Evolutionary conservation across 768 basidiomycete species (phyloP), one percentile per base, ranked within the genome.

Genomic region (Suillus sp.): DNA sequence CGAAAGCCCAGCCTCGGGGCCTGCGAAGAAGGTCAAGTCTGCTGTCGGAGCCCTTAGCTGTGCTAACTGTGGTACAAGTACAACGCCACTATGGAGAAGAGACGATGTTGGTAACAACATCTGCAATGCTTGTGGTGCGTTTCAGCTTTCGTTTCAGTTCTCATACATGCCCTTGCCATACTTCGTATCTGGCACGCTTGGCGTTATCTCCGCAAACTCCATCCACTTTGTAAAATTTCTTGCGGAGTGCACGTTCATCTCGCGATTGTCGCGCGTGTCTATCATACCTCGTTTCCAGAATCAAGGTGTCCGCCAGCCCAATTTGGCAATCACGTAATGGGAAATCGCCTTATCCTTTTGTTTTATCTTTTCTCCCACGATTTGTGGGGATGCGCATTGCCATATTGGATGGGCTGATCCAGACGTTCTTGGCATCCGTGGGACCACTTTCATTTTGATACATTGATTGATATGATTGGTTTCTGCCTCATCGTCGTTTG

Each of bases 31-130:
- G 63, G 64, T 60, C 65, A 71, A 75, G 63, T 74, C 78, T 25
- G 74, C 81, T 3, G 84, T 94, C 45, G 91, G 92, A 65, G 91
- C 92, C 10, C 78, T 94, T 65, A 86, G 88, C 69, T 96, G 95
- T 77, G 89, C 90, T 45, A 93, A 93, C 74, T 96, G 94, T 76
- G 89, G 90, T 38, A 95, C 94, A 48, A 91, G 89, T 72, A 91
- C 91, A 62, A 96, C 93, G 3, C 94, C 94, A 14, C 78, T 96
- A 10, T 96, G 94, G 94, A 82, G 94, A 69, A 80, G 94, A 68
- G 93, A 95, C 72, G 91, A 93, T 72, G 87, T 92, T 47, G 94
- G 94, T 62, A 95, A 95, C 76, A 94, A 93, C 74, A 93, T 95
- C 64, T 96, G 94, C 77, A 96, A 96, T 79, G 94, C 94, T 60